phyloP scores from a whole-genome alignment of 169 alveolate genomes.

The Cyclospora cayetanensis region DNA sequence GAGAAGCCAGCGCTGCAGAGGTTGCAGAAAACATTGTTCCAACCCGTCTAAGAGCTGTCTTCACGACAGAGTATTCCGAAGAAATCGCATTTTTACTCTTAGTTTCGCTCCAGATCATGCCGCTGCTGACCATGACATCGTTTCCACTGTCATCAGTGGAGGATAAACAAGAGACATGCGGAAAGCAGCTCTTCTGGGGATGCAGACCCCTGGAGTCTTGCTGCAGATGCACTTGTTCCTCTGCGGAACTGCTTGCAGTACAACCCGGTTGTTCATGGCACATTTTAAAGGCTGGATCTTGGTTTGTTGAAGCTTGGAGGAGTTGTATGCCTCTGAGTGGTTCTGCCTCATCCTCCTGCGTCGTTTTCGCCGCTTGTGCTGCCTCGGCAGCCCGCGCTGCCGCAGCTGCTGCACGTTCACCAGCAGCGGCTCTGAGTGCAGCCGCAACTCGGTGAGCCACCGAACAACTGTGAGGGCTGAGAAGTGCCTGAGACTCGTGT shows the following conservation, averaged over 20 bases:
- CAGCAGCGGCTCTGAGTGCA: constrained; percentile 64
- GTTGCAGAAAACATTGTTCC: constrained; percentile 57
- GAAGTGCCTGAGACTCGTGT: constrained; percentile 25
- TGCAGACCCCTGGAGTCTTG: neutral
- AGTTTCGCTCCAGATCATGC: neutral
- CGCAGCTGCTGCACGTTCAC: constrained; percentile 65
- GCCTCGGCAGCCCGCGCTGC: constrained; percentile 65
- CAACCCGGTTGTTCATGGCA: too few species aligned
- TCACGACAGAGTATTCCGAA: constrained; percentile 35
- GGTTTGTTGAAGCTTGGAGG: too few species aligned
- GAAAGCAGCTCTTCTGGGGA: constrained; percentile 43
- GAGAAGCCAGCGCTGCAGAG: constrained; percentile 54
- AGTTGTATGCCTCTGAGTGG: too few species aligned
- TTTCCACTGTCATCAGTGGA: constrained; percentile 25
- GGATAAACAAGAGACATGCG: constrained; percentile 47
- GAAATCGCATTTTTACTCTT: neutral
- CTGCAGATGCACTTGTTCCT: constrained; percentile 2
- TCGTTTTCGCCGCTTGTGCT: constrained; percentile 30
- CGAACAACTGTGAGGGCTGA: constrained; percentile 62
- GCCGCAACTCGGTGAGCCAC: constrained; percentile 64
- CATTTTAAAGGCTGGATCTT: too few species aligned
- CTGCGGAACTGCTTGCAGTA: neutral
- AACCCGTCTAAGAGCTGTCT: constrained; percentile 29
- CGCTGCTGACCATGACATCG: constrained; percentile 29
- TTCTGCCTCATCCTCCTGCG: neutral